These are phyloP conservation scores for Lantana camara DNA, from an alignment of 257 asterid species.

Conservation along the genomic window DNA sequence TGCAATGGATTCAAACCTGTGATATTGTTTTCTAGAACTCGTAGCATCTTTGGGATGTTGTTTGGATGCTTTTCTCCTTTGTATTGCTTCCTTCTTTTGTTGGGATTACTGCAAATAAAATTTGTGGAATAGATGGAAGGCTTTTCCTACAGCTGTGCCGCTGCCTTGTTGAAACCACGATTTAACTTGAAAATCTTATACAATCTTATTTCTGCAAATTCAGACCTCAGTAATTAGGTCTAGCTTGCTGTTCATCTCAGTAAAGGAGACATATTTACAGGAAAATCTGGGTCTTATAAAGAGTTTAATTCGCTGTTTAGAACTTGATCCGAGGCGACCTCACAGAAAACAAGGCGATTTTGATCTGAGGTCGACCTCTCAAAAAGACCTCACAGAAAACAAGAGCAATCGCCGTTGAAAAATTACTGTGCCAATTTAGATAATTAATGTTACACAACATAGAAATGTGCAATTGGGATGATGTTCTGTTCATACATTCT, in stretches of 20 bases:
- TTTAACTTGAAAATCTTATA: background rate
- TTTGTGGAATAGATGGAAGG: background rate
- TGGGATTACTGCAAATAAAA: background rate
- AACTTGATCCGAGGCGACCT: too few relatives aligned
- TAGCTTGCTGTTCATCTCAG: background rate
- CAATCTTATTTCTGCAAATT: background rate
- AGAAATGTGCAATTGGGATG: background rate
- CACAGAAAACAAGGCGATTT: too few relatives aligned
- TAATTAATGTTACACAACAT: too few relatives aligned
- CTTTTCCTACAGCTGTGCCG: background rate
- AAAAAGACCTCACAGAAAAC: too few relatives aligned
- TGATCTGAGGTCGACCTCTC: too few relatives aligned
- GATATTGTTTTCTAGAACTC: slow-evolving; percentile 14
- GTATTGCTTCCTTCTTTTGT: background rate
- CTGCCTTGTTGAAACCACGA: background rate
- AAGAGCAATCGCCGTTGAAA: too few relatives aligned
- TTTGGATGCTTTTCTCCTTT: slow-evolving; percentile 16
- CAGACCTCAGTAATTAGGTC: background rate
- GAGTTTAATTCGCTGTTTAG: too few relatives aligned
- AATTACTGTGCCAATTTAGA: too few relatives aligned
- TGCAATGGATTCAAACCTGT: slow-evolving; percentile 21
- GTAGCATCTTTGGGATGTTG: slow-evolving; percentile 2
- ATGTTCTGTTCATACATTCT: background rate
- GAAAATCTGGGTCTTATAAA: background rate
- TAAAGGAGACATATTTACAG: background rate